Evolutionary conservation across 495 filamentous ascomycete genomes (phyloP), one percentile per base, ranked within the genome.

Genomic region (Acidiella bohemica): DNA sequence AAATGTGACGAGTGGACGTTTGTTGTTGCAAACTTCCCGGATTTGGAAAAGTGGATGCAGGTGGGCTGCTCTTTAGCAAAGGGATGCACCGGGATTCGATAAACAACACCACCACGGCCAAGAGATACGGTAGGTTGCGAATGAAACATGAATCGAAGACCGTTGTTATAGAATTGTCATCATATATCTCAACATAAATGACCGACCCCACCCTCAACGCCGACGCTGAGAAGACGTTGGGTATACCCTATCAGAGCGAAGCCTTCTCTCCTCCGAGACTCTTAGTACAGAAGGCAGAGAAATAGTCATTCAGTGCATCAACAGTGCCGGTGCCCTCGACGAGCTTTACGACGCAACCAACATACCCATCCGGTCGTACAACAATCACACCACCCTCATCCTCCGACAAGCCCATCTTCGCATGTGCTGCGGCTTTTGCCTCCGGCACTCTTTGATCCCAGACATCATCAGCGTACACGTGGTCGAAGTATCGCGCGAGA

Each of bases 391-490:
- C 83, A 17, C 84, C 85, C 51, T 62, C 70, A 41, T 79, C 76
- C 50, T 76, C 60, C 48, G 81, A 70, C 18, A 93, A 57, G 0
- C 85, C 85, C 67, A 92, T 80, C 70, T 88, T 92, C 34, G 80
- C 75, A 64, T 94, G 85, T 19, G 84, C 84, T 8, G 81, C 66
- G 20, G 76, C 82, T 43, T 62, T 63, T 14, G 80, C 78, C 32
- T 76, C 63, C 0, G 80, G 79, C 1, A 81, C 76, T 10, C 72
- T 65, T 30, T 68, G 62, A 57, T 88, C 81, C 68, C 76, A 79
- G 29, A 82, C 68, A 59, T 92, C 81, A 49, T 93, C 85, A 4
- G 84, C 80, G 53, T 92, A 93, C 32, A 93, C 68, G 57, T 90
- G 80, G 49, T 86, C 74, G 46, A 76, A 66, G 62, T 93, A 93